These are phyloP conservation scores for Tulasnella calospora DNA, from an alignment of 768 basidiomycete genomes.

Conservation along the genomic window DNA sequence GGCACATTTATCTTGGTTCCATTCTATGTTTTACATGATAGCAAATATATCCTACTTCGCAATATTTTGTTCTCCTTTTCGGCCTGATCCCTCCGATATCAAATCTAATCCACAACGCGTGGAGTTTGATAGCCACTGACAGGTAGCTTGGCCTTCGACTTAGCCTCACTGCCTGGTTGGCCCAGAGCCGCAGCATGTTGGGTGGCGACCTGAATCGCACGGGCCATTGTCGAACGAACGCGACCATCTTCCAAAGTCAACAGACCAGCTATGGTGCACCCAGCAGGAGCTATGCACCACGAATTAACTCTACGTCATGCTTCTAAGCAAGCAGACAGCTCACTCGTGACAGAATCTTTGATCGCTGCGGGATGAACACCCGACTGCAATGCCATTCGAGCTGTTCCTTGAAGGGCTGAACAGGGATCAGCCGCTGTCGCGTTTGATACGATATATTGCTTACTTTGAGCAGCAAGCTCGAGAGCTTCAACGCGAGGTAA, in stretches of 20 bases:
- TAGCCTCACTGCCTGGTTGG: conserved; percentile 49
- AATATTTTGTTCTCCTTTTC: neutral
- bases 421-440: neutral
- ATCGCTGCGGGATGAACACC: conserved; percentile 93
- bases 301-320: neutral
- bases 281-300: conserved; percentile 72
- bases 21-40: neutral
- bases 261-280: conserved; percentile 97
- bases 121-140: conserved; percentile 19
- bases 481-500: conserved; percentile 88
- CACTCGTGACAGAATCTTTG: conserved; percentile 96
- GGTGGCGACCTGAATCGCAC: conserved; percentile 90
- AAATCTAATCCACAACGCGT: conserved; percentile 8
- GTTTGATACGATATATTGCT: conserved; percentile 32
- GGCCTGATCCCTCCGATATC: neutral
- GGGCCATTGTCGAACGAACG: conserved; percentile 89
- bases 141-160: neutral
- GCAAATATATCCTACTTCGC: neutral
- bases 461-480: conserved; percentile 94
- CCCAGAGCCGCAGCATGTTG: conserved; percentile 83
- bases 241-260: conserved; percentile 90
- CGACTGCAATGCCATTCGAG: conserved; percentile 86
- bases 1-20: conserved; percentile 1
- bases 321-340: conserved; percentile 35
- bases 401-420: conserved; percentile 89